A percentile compares a stretch with the other conserved stretches of the same genome.
phyloP scores from a whole-genome alignment of 1,284 basidiomycete genomes.

The Apiotrichum domesticum region DNA sequence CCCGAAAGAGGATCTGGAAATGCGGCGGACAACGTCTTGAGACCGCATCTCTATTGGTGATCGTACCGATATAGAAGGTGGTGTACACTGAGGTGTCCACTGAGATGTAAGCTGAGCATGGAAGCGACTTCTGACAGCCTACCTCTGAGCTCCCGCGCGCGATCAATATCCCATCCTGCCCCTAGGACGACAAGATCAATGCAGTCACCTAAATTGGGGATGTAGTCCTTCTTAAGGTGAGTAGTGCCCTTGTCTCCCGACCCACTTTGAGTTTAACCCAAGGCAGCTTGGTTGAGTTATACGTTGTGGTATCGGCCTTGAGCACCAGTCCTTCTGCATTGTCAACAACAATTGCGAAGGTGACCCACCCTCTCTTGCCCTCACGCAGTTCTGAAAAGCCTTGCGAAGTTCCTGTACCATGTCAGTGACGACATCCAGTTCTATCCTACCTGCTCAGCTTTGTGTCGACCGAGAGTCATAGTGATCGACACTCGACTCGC shows the following conservation, averaged over 20 bases:
- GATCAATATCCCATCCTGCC: slow-evolving; percentile 68
- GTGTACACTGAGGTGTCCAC: slow-evolving; percentile 67
- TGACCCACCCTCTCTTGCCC: slow-evolving; percentile 1
- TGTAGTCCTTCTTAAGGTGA: slow-evolving; percentile 67
- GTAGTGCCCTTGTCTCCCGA: not conserved
- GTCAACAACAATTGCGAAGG: not conserved
- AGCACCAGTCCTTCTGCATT: slow-evolving; percentile 60
- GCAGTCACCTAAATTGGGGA: slow-evolving; percentile 72
- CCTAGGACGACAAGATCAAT: slow-evolving; percentile 70
- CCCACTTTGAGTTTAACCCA: slow-evolving; percentile 68
- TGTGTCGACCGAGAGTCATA: slow-evolving; percentile 9
- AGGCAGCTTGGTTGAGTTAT: slow-evolving; percentile 57
- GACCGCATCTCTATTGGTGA: slow-evolving; percentile 31
- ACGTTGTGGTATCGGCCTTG: slow-evolving; percentile 62
- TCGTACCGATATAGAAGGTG: slow-evolving; percentile 65
- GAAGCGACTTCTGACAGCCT: slow-evolving; percentile 20
- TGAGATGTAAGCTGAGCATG: slow-evolving; percentile 32
- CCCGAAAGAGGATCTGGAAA: slow-evolving; percentile 65
- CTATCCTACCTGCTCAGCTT: slow-evolving; percentile 1
- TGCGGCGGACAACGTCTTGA: slow-evolving; percentile 48
- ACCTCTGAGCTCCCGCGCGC: slow-evolving; percentile 70
- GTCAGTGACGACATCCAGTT: not conserved
- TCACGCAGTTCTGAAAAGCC: not conserved
- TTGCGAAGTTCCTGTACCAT: slow-evolving; percentile 2
- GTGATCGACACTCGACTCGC: slow-evolving; percentile 53